Evolutionary conservation across 345 rosid genomes (phyloP), one percentile per base, ranked within the genome.

Genomic region (Rhodamnia argentea): DNA sequence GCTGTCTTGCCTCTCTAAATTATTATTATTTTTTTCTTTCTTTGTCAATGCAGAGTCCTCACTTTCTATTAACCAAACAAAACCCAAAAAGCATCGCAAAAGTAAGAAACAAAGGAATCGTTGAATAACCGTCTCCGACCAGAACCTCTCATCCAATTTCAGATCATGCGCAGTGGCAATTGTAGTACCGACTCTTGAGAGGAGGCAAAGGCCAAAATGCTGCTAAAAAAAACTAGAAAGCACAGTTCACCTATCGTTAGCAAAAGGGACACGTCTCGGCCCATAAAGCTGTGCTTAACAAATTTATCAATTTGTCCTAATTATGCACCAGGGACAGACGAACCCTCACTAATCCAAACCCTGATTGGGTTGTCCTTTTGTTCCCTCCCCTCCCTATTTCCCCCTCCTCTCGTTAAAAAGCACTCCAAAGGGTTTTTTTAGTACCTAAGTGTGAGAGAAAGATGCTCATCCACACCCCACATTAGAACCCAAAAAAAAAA

Each of bases 291-390:
- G 75, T 51, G 84, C 13, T 88, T 57, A 87, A 91, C 85, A 92
- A 90, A 90, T 83, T 52, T 10, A 32, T 70, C 47, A 18, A 18
- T 37, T 64, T 16, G 42, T 10, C 81, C 24, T 70, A 70, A 70
- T 70, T 32, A 70, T 37, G 81, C 81, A 18, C 12, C 10, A 87
- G 83, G 82, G 92, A 87, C 93, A 93, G 93, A 87, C 91, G 86
- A 83, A 84, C 88, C 89, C 84, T 86, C 98, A 94, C 96, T 81
- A 86, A 92, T 85, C 84, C 81, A 37, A 70, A 54, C 75, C n/a
- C 83, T 88, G 86, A 93, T 93, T 94, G 98, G 98, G 84, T 89
- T 89, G 90, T 89, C 90, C 44, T 85, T 83, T 32, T 84, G 83
- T 58, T 83, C 56, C 37, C 83, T 86, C 88, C n/a, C 82, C 89